Percentiles rank a stretch among this genome's conserved stretches.
These are phyloP conservation scores for Yarrowia porcina DNA, from an alignment of 805 yeast genomes.

Conservation along the genomic window DNA sequence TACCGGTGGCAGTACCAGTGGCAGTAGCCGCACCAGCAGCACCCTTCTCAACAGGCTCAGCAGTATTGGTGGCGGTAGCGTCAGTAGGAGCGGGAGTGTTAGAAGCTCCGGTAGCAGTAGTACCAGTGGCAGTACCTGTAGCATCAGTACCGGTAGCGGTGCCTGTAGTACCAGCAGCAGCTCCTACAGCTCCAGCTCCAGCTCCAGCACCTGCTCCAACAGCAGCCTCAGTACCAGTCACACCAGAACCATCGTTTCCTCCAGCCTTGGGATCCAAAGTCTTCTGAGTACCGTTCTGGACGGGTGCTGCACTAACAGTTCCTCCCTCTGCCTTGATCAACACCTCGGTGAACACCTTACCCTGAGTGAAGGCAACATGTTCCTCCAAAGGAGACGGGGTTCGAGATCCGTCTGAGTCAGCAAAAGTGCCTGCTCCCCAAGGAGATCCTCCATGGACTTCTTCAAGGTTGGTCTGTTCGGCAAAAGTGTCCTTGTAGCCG, in stretches of 20 bases:
- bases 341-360: conserved; percentile 55
- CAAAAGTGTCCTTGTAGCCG: conserved; percentile 64
- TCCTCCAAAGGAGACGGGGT: conserved; percentile 60
- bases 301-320: neutral
- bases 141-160: neutral
- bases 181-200: neutral
- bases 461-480: conserved; percentile 50
- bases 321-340: conserved; percentile 32
- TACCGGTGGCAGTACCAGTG: too few species aligned
- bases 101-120: neutral
- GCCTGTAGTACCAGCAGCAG: neutral
- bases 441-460: conserved; percentile 79
- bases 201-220: neutral
- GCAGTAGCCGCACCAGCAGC: neutral
- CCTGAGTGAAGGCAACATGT: conserved; percentile 63
- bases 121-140: neutral
- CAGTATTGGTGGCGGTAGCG: neutral
- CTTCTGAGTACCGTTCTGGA: conserved; percentile 26
- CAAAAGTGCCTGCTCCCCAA: conserved; percentile 82
- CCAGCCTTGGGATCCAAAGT: conserved; percentile 26
- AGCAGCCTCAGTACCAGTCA: neutral
- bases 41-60: neutral
- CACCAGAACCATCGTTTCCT: neutral
- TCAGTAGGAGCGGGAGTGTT: neutral
- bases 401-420: conserved; percentile 77